These are phyloP conservation scores for Dinochytrium kinnereticum DNA, from an alignment of 371 early-diverging fungal genomes.

Conservation along the genomic window DNA sequence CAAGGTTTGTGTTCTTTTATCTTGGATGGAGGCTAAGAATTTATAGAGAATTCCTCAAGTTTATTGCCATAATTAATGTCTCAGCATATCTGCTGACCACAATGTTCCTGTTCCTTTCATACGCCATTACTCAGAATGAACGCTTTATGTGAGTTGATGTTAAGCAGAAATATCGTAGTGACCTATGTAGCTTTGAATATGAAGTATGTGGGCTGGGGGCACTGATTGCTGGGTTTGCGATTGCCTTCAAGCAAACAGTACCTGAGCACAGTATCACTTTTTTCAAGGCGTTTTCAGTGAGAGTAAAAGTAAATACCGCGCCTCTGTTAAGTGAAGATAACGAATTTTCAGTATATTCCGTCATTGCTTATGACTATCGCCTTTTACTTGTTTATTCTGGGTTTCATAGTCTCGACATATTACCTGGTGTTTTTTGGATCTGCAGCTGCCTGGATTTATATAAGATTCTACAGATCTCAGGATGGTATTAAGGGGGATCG, in stretches of 20 bases:
- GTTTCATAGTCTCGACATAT: slow-evolving; percentile 52
- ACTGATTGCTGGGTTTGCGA: slow-evolving; percentile 69
- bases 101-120: slow-evolving; percentile 63
- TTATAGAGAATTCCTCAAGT: slow-evolving; percentile 68
- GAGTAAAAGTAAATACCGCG: slow-evolving; percentile 75
- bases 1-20: slow-evolving; percentile 39
- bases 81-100: slow-evolving; percentile 63
- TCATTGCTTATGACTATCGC: slow-evolving; percentile 53
- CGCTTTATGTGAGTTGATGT: slow-evolving; percentile 51
- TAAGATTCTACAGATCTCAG: slow-evolving; percentile 77
- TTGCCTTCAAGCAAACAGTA: slow-evolving; percentile 74
- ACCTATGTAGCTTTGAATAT: slow-evolving; percentile 28
- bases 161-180: background rate
- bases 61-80: slow-evolving; percentile 59
- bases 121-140: slow-evolving; percentile 62
- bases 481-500: slow-evolving; percentile 83
- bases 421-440: slow-evolving; percentile 68
- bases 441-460: slow-evolving; percentile 76
- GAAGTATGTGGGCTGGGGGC: slow-evolving; percentile 71
- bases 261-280: slow-evolving; percentile 49
- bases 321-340: background rate
- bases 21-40: too few species aligned
- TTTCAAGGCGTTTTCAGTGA: slow-evolving; percentile 64
- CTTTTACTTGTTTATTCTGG: slow-evolving; percentile 46
- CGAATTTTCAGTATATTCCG: slow-evolving; percentile 49